Base-by-base conservation (phyloP, 1,139 yeast genomes). In the Suhomyces kunorum region DNA sequence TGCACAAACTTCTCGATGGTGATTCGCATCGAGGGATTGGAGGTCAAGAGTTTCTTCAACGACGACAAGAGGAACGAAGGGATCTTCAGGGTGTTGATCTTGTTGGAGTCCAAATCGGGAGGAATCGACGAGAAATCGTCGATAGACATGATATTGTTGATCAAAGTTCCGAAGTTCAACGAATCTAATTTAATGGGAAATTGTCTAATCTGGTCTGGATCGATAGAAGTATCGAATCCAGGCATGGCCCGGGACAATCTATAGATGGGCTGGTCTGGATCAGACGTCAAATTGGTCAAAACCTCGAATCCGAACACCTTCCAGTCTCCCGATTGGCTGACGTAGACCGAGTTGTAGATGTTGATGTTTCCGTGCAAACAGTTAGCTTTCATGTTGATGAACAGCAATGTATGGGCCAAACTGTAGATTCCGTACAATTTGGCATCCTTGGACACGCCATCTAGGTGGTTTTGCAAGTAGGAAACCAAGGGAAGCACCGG, bases 241-340 rank as follows among this genome's bases (percentile, higher is more conserved):
- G 68, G 60, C 40, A 43, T 48, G 26, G 29, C 53, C 32, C 49
- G 45, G 5, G 63, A 55, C 16, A 56, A 45, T 37, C 74, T 54
- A 45, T 69, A 72, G 2, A 74, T 51, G 2, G 77, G 74, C 40
- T 69, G 76, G 40, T 77, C 78, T 4, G 77, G 74, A 43, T 79
- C 83, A 1, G 74, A 63, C 17, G 64, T 65, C 41, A 71, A 54
- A 46, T 73, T 78, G 1, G 84, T 74, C 41, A 85, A 70, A 4
- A 86, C 61, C 58, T 90, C 98, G 53, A 89, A 79, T 1, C 96
- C 96, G 48, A 87, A 86, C 18, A 90, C 59, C 44, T 81, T 84
- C 94, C 96, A 87, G 54, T 87, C 95, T 7, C 96, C 95, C 28
- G 70, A 58, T 11, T 47, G 48, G 41, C 77, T 84, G 11, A 87